Evolutionary conservation across 805 yeast species (phyloP).

Genomic region (Hanseniaspora meyeri): DNA sequence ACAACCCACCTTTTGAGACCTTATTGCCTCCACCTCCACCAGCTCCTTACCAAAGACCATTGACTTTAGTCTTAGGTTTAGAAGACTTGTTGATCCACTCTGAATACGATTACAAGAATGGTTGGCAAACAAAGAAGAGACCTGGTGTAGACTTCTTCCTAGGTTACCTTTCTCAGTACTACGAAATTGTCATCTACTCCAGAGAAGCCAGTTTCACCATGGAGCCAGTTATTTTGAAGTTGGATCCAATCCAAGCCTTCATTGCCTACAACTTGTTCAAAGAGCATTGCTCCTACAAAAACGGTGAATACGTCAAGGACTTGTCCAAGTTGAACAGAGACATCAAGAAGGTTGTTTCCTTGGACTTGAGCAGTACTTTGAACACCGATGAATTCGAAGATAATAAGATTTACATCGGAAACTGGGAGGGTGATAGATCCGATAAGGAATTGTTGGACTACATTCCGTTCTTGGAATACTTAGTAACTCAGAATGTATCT

Average conservation of each 20-base stretch:
- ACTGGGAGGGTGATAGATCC: constrained; percentile 75
- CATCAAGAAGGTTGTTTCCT: constrained; percentile 59
- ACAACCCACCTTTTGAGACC: constrained; percentile 88
- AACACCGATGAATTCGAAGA: constrained; percentile 40
- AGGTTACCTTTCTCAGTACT: constrained; percentile 87
- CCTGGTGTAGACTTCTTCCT: constrained; percentile 96
- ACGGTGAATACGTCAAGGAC: constrained; percentile 84
- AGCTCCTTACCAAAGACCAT: constrained; percentile 82
- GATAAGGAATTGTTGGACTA: constrained; percentile 62
- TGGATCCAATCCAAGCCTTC: constrained; percentile 87
- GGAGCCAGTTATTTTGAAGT: constrained; percentile 70
- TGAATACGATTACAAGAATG: constrained; percentile 80
- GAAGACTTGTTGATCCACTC: constrained; percentile 87
- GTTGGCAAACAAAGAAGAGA: constrained; percentile 98
- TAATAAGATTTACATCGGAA: constrained; percentile 72
- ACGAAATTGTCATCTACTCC: constrained; percentile 86
- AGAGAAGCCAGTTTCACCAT: constrained; percentile 75
- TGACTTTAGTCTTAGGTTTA: constrained; percentile 75
- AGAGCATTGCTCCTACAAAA: constrained; percentile 76
- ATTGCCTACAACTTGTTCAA: constrained; percentile 77
- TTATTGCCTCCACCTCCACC: constrained; percentile 85
- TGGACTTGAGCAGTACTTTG: constrained; percentile 53
- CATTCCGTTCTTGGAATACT: constrained; percentile 87
- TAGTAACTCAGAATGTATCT: constrained; percentile 72
- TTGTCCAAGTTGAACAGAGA: constrained; percentile 84